A percentile compares a stretch with the other conserved stretches of the same genome.
Evolutionary conservation across 192 early-diverging fungal genomes (phyloP).

Genomic region (Mortierella hygrophila): DNA sequence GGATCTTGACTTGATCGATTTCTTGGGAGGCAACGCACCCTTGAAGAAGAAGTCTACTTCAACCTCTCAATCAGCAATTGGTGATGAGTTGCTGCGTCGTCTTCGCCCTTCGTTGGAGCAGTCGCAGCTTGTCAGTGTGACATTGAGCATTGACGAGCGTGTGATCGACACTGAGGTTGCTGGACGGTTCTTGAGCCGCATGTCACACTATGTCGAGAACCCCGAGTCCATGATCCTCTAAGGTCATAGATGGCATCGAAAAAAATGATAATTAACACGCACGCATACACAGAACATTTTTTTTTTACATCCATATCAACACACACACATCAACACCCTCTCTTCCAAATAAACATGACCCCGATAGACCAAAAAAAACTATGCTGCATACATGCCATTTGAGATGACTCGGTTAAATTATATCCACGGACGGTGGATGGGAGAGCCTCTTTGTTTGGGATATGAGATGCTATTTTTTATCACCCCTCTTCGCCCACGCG

Average conservation of each 20-base stretch:
- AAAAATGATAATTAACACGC: neutral
- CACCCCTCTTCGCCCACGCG: neutral
- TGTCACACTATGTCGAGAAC: constrained; percentile 65
- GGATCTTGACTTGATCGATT: constrained; percentile 62
- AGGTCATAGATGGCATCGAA: neutral
- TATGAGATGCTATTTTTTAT: neutral
- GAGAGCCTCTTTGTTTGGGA: too few relatives aligned
- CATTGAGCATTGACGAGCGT: constrained; percentile 62
- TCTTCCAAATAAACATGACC: neutral
- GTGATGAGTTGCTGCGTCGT: constrained; percentile 49
- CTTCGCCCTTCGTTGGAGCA: constrained; percentile 41
- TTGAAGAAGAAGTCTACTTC: constrained; percentile 46
- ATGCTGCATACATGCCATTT: neutral
- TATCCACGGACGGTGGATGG: neutral
- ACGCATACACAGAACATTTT: neutral
- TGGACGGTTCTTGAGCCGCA: constrained; percentile 59
- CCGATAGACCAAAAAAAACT: neutral
- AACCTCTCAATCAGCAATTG: constrained; percentile 39
- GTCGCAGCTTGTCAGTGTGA: constrained; percentile 57
- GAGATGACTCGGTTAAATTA: neutral
- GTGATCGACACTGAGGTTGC: constrained; percentile 58
- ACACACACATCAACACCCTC: neutral
- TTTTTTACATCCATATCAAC: neutral
- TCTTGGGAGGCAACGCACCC: constrained; percentile 54
- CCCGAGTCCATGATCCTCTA: constrained; percentile 62